phyloP scores from a whole-genome alignment of 2,329 filamentous ascomycete species.

The Pseudogymnoascus sp. region DNA sequence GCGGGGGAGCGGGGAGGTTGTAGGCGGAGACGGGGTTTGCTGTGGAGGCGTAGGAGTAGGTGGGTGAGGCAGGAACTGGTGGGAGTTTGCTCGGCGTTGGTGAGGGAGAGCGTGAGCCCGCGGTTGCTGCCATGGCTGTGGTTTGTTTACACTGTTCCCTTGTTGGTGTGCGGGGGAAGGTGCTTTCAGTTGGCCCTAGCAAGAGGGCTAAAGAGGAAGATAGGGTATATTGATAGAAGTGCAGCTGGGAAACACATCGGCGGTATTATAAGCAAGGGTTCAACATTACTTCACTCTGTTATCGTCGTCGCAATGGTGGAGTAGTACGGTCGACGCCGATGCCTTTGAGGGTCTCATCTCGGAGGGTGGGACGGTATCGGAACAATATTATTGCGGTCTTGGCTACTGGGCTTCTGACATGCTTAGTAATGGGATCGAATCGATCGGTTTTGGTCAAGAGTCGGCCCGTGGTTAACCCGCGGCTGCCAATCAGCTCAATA shows the following conservation, averaged over 20 bases:
- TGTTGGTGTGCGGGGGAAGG: not conserved
- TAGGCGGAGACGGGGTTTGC: conserved; percentile 52
- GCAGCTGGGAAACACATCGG: not conserved
- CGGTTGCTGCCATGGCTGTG: conserved; percentile 15
- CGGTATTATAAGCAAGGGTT: not conserved
- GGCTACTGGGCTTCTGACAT: not conserved
- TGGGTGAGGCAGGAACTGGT: conserved; percentile 54
- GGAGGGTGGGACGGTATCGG: not conserved
- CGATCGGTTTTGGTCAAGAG: not conserved
- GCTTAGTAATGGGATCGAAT: not conserved
- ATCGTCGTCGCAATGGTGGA: not conserved
- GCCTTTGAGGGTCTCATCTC: conserved; percentile 1
- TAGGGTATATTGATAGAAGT: not conserved
- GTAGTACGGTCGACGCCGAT: not conserved
- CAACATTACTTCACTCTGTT: not conserved
- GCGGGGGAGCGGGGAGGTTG: conserved; percentile 50
- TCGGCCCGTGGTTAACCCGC: not conserved
- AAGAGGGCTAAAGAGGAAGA: not conserved
- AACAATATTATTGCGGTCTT: conserved; percentile 2
- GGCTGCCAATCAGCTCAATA: not conserved
- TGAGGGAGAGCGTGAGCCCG: conserved; percentile 32
- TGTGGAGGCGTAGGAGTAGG: conserved; percentile 57
- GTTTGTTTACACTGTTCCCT: conserved; percentile 11
- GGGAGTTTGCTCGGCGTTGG: conserved; percentile 51
- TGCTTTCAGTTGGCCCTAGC: not conserved